Base-by-base conservation (phyloP, 176 grass and related monocot species). In the Zea luxurians region DNA sequence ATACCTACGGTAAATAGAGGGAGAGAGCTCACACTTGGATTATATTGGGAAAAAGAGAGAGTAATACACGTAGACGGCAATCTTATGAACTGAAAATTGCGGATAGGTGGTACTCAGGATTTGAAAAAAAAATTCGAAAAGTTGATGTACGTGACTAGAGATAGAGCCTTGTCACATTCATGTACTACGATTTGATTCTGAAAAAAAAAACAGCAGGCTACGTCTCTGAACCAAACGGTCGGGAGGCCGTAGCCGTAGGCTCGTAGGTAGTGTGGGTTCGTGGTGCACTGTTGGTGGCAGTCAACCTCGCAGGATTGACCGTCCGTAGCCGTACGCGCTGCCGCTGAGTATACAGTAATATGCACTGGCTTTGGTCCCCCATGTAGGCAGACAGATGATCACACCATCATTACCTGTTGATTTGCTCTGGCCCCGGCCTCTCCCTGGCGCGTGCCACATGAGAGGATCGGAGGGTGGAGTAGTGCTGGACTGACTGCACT, bases 361-460 rank as follows among this genome's bases (percentile, higher is more conserved):
- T 27, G 27, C 27, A 27, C 27, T 27, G 27, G 27, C 27, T 72
- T 82, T 16, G 80, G 61, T 27, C 46, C 42, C 64, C 80, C 76
- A 36, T 43, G 36, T 85, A 74, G 18, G 18, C 85, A 78, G 78
- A 87, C 78, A 84, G 41, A 84, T 84, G 81, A 80, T 69, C 63
- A 77, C 77, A 74, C 77, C 87, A 88, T 86, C 79, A 88, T 92
- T 90, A 87, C 89, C 71, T 83, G 71, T 60, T 88, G 80, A 90
- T 92, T 92, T 85, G 83, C 71, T 48, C 64, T 58, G 74, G 37
- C 17, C 58, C 21, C 13, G 5, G 15, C 17, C 54, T 12, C 53
- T 43, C 82, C 59, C 21, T 57, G 60, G 36, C 82, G 4, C 82
- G 75, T 85, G 87, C 87, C 87, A 27, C 78, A 74, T 45, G 58